A percentile compares a stretch with the other conserved stretches of the same genome.
Conservation (phyloP, 2,329 filamentous ascomycete genomes). For the Neodidymelliopsis sp. region DNA sequence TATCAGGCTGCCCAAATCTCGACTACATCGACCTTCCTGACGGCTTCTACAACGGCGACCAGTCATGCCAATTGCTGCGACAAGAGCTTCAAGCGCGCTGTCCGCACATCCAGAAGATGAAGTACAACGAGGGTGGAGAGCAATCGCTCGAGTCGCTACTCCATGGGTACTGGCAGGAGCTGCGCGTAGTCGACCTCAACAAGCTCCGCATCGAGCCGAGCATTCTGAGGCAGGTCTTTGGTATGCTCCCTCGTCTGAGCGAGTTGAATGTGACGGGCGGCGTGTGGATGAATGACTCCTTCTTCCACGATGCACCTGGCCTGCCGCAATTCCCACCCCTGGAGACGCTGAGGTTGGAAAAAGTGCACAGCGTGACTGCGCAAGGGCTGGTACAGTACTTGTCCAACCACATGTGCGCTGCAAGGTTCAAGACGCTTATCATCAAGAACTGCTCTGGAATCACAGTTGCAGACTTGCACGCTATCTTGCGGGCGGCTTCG, state of each 20-base stretch:
- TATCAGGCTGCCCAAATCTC: conserved; percentile 84
- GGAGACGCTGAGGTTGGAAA: conserved; percentile 74
- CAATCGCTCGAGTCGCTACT: conserved; percentile 75
- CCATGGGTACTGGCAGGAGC: conserved; percentile 70
- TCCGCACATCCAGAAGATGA: conserved; percentile 87
- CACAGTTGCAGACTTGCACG: conserved; percentile 66
- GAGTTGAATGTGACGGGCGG: conserved; percentile 79
- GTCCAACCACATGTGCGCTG: conserved; percentile 61
- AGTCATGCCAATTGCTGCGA: conserved; percentile 75
- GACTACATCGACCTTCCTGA: conserved; percentile 91
- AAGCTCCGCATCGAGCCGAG: conserved; percentile 73
- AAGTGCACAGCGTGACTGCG: conserved; percentile 74
- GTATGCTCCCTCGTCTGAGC: conserved; percentile 69
- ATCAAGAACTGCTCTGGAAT: conserved; percentile 75
- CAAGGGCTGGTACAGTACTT: conserved; percentile 75
- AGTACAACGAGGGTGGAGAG: conserved; percentile 80
- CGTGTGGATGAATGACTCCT: conserved; percentile 74
- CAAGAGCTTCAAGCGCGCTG: conserved; percentile 86
- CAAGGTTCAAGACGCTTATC: conserved; percentile 70
- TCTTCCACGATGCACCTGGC: conserved; percentile 72
- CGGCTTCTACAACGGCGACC: conserved; percentile 83
- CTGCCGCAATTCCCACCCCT: conserved; percentile 78
- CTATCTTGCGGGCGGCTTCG: conserved; percentile 65
- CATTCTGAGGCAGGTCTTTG: conserved; percentile 74
- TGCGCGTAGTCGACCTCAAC: conserved; percentile 77